phyloP scores from a whole-genome alignment of 164 flowering plant genomes.

The Nymphaea thermarum region DNA sequence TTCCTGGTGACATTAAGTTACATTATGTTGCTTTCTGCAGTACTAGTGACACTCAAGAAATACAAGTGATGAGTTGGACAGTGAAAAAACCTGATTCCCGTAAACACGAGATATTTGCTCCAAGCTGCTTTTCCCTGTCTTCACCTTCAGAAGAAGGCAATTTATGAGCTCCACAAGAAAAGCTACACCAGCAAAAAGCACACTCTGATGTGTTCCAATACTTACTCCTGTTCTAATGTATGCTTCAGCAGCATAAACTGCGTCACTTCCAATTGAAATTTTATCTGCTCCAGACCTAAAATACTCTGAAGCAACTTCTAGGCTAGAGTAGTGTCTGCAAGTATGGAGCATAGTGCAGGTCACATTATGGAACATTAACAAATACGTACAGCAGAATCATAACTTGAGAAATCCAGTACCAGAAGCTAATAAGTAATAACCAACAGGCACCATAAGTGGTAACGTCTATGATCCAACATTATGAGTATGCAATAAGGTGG shows the following conservation, averaged over 20 bases:
- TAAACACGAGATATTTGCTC: conserved; percentile 93
- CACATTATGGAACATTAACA: neutral
- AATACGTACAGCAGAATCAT: neutral
- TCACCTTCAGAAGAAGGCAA: conserved; percentile 35
- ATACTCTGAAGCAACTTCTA: conserved; percentile 97
- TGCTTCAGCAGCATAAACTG: conserved; percentile 92
- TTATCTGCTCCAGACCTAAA: conserved; percentile 98
- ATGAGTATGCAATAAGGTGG: neutral
- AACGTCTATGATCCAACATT: neutral
- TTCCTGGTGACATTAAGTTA: too few species aligned
- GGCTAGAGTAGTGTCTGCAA: conserved; percentile 73
- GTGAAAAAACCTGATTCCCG: conserved; percentile 73
- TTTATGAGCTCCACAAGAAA: neutral
- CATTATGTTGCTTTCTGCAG: too few species aligned
- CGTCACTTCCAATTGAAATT: conserved; percentile 95
- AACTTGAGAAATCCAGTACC: neutral
- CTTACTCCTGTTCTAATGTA: conserved; percentile 74
- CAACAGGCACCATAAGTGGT: too few species aligned
- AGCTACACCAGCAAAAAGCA: neutral
- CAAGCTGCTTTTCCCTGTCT: conserved; percentile 79
- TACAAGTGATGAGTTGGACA: neutral
- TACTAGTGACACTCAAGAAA: neutral
- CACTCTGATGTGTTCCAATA: neutral
- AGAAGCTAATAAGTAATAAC: neutral
- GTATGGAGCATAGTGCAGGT: too few species aligned